These are phyloP conservation scores for Macrotyloma uniflorum DNA, from an alignment of 306 rosid species.

Conservation along the genomic window DNA sequence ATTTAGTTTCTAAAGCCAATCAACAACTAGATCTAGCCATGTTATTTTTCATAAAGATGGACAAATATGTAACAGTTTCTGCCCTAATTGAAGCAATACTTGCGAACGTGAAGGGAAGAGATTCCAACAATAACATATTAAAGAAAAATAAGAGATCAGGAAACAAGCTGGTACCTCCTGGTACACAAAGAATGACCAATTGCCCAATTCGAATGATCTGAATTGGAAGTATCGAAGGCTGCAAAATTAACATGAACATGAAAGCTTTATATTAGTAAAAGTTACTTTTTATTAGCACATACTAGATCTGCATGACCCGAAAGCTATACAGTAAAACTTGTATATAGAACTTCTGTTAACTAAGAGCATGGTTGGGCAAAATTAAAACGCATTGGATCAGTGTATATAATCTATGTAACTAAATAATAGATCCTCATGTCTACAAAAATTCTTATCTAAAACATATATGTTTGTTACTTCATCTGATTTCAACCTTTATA, in stretches of 20 bases:
- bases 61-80: conserved; percentile 8
- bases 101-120: conserved; percentile 13
- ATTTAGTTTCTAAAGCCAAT: neutral
- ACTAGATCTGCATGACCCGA: conserved; percentile 8
- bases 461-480: neutral
- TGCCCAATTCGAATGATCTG: conserved; percentile 87
- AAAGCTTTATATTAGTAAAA: conserved; percentile 21
- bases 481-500: too few relatives aligned
- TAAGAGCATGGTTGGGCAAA: conserved; percentile 7
- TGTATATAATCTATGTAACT: neutral
- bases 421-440: neutral
- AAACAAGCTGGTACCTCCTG: conserved; percentile 71
- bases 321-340: conserved; percentile 27
- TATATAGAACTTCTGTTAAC: conserved; percentile 3
- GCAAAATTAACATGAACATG: conserved; percentile 42
- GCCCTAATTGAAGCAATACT: neutral
- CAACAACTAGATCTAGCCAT: neutral
- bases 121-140: conserved; percentile 14
- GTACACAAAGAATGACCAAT: conserved; percentile 76
- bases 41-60: neutral
- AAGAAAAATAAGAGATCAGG: conserved; percentile 3
- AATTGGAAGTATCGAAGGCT: conserved; percentile 97
- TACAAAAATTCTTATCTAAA: conserved; percentile 1
- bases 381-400: neutral
- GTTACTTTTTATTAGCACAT: neutral